Evolutionary conservation across 2,329 filamentous ascomycete genomes (phyloP), one percentile per base, ranked within the genome.

Genomic region (Zasmidium citrigriseum): DNA sequence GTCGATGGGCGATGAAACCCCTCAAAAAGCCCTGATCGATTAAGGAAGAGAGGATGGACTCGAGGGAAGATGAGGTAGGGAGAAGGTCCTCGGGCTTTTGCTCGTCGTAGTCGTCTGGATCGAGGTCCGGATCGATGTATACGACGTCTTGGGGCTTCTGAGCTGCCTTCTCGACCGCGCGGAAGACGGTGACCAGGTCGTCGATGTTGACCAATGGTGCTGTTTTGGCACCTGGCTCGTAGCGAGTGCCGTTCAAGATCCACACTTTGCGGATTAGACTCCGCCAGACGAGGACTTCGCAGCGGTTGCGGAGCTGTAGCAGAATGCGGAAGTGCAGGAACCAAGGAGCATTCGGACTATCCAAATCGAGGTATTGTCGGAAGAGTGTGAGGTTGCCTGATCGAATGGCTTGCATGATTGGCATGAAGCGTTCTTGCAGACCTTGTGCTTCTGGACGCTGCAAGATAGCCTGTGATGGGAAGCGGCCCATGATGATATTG

Each of bases 201-300:
- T 82, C 74, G 4, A 96, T 80, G 67, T 91, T 87, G 4, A 97
- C 79, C 0, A 89, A 90, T 0, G 91, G 89, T 2, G 91, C 87
- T 44, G 52, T 55, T 66, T 83, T 84, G 65, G 82, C 86, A 2
- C 46, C 54, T 5, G 58, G 20, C 11, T 48, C 46, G 80, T 81
- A 34, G 44, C 86, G 85, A n/a, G 86, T 83, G 62, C 93, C 95
- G 16, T 86, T 89, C 12, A 95, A 80, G 10, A 93, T 76, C 72
- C 96, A 97, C 0, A 88, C 86, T 64, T 87, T 88, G 25, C 92
- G 85, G 18, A 89, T 85, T 5, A 98, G 82, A 1, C 89, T 89
- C 14, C 93, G 86, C 91, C 91, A 96, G 12, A 96, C 84, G 2
- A 96, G 80, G 1, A 91, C 86, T 56, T 95, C 89, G 58, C 93